Percentiles rank a stretch among this genome's conserved stretches.
phyloP scores from a whole-genome alignment of 1,139 yeast genomes.

The Pichia sp. region DNA sequence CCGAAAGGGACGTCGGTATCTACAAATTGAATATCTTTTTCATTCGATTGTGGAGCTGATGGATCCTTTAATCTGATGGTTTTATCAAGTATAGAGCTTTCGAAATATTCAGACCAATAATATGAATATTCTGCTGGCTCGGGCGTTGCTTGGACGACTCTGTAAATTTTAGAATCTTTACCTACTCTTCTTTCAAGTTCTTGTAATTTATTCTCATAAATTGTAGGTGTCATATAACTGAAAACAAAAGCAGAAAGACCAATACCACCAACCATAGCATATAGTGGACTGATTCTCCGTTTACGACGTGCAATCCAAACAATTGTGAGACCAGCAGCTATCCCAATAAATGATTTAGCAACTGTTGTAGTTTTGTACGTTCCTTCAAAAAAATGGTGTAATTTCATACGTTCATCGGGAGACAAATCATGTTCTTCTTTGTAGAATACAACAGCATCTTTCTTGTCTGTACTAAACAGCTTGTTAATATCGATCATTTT shows the following conservation, averaged over 20 bases:
- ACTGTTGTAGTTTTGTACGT: constrained; percentile 17
- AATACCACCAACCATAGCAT: constrained; percentile 22
- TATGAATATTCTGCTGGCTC: constrained; percentile 22
- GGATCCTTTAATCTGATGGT: constrained; percentile 22
- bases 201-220: constrained; percentile 13
- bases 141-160: constrained; percentile 21
- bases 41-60: neutral
- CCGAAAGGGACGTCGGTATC: neutral
- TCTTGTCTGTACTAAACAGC: constrained; percentile 15
- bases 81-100: constrained; percentile 19
- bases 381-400: constrained; percentile 21
- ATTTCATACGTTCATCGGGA: constrained; percentile 18
- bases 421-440: constrained; percentile 21
- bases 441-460: constrained; percentile 22
- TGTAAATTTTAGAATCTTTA: constrained; percentile 15
- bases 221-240: constrained; percentile 16
- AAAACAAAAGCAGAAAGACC: constrained; percentile 20
- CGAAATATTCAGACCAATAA: constrained; percentile 26
- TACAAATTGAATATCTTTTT: neutral
- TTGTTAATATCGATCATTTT: constrained; percentile 11
- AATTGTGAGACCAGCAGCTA: constrained; percentile 22
- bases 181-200: constrained; percentile 18
- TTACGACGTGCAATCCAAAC: constrained; percentile 21
- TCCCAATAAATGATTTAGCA: constrained; percentile 21
- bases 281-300: constrained; percentile 19